Evolutionary conservation across 352 stramenopile genomes (phyloP).

Genomic region (Pythium monospermum): DNA sequence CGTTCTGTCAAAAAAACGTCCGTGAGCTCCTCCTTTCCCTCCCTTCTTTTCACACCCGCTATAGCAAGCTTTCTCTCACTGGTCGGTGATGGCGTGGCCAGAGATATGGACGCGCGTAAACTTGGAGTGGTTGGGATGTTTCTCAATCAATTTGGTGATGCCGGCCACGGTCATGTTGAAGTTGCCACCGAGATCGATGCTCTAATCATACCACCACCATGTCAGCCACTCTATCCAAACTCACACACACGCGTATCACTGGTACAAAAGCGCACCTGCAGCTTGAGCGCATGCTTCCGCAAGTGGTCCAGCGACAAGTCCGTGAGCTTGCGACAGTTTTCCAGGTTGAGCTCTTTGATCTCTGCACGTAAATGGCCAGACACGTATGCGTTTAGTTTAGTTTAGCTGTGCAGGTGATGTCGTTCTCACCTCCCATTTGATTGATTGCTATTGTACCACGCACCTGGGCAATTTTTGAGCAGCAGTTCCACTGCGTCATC

Average conservation of each 20-base stretch:
- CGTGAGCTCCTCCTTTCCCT: no score
- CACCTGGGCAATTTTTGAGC: slow-evolving; percentile 75
- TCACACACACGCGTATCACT: background rate
- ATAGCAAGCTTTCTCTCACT: no score
- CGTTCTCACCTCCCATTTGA: no score
- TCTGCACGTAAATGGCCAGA: no score
- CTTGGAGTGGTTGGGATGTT: slow-evolving; percentile 87
- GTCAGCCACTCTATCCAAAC: background rate
- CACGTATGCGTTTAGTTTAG: no score
- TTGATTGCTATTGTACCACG: background rate
- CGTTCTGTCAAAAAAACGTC: no score
- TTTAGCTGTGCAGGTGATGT: no score
- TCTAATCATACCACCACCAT: slow-evolving; percentile 39
- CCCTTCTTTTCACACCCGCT: no score
- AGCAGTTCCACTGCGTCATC: slow-evolving; percentile 80
- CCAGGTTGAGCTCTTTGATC: slow-evolving; percentile 84
- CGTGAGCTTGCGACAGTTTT: slow-evolving; percentile 88
- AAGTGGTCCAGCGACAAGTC: slow-evolving; percentile 72
- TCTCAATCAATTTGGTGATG: slow-evolving; percentile 87
- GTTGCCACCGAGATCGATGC: slow-evolving; percentile 81
- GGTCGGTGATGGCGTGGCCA: slow-evolving; percentile 73
- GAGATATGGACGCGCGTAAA: slow-evolving; percentile 85
- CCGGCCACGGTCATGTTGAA: slow-evolving; percentile 88
- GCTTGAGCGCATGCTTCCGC: slow-evolving; percentile 70
- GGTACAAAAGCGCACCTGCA: slow-evolving; percentile 43